phyloP scores from a whole-genome alignment of 2,329 filamentous ascomycete species.

The Aspergillus bombycis region DNA sequence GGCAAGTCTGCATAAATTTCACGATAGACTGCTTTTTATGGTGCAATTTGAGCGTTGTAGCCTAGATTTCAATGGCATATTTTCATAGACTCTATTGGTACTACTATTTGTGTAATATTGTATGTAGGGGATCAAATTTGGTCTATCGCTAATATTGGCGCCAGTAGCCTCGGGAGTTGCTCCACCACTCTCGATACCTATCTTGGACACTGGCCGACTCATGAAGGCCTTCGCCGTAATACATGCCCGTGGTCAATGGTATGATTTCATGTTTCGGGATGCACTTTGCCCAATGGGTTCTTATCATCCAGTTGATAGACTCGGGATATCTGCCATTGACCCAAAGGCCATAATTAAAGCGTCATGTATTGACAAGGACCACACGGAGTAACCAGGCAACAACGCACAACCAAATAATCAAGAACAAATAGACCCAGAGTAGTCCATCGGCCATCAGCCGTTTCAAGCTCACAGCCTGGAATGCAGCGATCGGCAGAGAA shows the following conservation, averaged over 20 bases:
- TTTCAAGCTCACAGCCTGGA: neutral
- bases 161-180: neutral
- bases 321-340: neutral
- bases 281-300: neutral
- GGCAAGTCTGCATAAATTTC: slow-evolving; percentile 28
- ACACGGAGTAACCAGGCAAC: neutral
- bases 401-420: neutral
- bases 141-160: neutral
- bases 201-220: neutral
- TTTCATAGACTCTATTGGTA: neutral
- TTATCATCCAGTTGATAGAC: too few species aligned
- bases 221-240: neutral
- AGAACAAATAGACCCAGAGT: neutral
- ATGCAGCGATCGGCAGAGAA: neutral
- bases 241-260: neutral
- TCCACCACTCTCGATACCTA: neutral
- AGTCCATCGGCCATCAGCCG: neutral
- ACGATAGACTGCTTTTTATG: neutral
- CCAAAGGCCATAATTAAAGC: neutral
- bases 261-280: neutral
- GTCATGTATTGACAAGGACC: neutral
- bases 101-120: neutral
- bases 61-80: neutral
- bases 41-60: slow-evolving; percentile 3
- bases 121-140: neutral